Conservation (phyloP, 176 grass and related monocot genomes). For the Triticum aestivum region IWGSC_CS_RefSeq_v2.1 NC_057799.1:359881196-359881695, state of each 20-base stretch:
- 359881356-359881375: neutral
- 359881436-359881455: neutral
- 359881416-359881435: neutral
- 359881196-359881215: neutral
- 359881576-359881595: too few species aligned
- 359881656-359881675: too few species aligned
- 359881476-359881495: neutral
- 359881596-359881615: too few species aligned
- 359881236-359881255: neutral
- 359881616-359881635: too few species aligned
- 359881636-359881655: too few species aligned
- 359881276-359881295: conserved; percentile 4
- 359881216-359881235: neutral
- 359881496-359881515: too few species aligned
- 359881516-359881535: too few species aligned
- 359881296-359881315: neutral
- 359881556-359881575: too few species aligned
- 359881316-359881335: neutral
- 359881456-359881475: neutral
- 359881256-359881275: neutral
- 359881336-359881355: conserved; percentile 7
- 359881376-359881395: neutral
- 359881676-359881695: too few species aligned
- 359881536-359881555: too few species aligned
- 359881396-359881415: neutral